These are phyloP conservation scores for Tylopilus balloui DNA, from an alignment of 768 basidiomycete species.

Conservation along the genomic window DNA sequence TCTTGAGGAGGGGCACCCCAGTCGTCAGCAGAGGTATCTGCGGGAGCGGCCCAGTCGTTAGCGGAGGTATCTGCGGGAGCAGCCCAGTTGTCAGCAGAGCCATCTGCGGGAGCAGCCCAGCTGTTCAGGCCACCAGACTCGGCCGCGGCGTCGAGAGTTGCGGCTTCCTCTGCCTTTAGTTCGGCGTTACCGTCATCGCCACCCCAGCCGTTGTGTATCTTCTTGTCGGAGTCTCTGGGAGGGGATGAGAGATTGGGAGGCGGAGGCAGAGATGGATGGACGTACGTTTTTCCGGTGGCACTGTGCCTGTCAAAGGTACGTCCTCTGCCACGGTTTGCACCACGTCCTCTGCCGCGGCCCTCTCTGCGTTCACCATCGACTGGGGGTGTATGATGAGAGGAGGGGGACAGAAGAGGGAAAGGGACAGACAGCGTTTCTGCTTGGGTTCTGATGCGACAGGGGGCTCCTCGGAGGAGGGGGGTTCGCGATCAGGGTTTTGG, in stretches of 20 bases:
- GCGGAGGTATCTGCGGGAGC: conserved; percentile 9
- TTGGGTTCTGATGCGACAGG: conserved; percentile 30
- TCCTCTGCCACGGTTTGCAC: conserved; percentile 52
- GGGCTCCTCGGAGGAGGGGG: conserved; percentile 37
- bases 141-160: conserved; percentile 60
- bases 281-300: conserved; percentile 78
- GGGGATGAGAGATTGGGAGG: conserved; percentile 10
- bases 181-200: conserved; percentile 85
- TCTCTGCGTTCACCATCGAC: conserved; percentile 45
- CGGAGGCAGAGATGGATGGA: conserved; percentile 10
- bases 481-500: conserved; percentile 38
- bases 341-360: conserved; percentile 42
- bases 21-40: conserved; percentile 30
- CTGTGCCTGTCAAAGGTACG: conserved; percentile 85
- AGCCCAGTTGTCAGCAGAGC: too few relatives aligned
- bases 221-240: conserved; percentile 88
- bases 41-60: conserved; percentile 35
- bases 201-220: conserved; percentile 93
- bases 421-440: conserved; percentile 30
- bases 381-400: conserved; percentile 14
- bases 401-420: background rate
- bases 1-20: conserved; percentile 36
- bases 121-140: conserved; percentile 37
- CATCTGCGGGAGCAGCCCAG: conserved; percentile 32
- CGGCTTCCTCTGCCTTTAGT: conserved; percentile 75